phyloP scores from a whole-genome alignment of 805 yeast species.

The Zygotorulaspora chibaensis region DNA sequence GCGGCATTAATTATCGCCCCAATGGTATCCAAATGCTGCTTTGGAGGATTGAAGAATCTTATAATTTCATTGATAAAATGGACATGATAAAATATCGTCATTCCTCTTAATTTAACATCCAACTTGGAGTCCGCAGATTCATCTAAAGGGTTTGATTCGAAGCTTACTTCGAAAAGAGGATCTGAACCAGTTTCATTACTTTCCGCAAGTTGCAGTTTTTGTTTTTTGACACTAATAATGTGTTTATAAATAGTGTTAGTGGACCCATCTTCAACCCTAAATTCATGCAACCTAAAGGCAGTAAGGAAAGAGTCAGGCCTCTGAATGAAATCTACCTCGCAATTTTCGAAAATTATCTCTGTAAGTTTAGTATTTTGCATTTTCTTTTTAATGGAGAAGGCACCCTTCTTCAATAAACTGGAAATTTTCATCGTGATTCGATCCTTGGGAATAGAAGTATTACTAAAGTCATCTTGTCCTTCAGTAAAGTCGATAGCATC shows the following conservation, averaged over 20 bases:
- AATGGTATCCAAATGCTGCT: slow-evolving; percentile 77
- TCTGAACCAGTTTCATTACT: slow-evolving; percentile 35
- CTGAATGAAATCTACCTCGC: slow-evolving; percentile 65
- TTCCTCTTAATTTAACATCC: slow-evolving; percentile 69
- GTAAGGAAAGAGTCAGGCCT: slow-evolving; percentile 74
- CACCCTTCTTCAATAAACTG: slow-evolving; percentile 71
- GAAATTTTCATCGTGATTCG: slow-evolving; percentile 62
- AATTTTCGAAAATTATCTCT: slow-evolving; percentile 77
- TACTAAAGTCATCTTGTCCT: slow-evolving; percentile 37
- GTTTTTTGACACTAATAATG: slow-evolving; percentile 75
- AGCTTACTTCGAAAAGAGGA: slow-evolving; percentile 77
- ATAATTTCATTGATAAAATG: slow-evolving; percentile 70
- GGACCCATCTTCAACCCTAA: slow-evolving; percentile 85
- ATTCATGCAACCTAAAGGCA: slow-evolving; percentile 71
- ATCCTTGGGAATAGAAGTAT: slow-evolving; percentile 68
- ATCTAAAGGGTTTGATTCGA: slow-evolving; percentile 85
- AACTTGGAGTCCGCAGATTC: slow-evolving; percentile 77
- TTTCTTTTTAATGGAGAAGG: slow-evolving; percentile 52
- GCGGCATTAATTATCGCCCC: slow-evolving; percentile 93
- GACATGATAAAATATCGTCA: slow-evolving; percentile 89
- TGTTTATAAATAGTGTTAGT: slow-evolving; percentile 76
- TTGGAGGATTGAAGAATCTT: slow-evolving; percentile 81
- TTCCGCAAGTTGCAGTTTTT: slow-evolving; percentile 37
- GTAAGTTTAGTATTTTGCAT: slow-evolving; percentile 49
- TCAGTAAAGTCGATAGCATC: slow-evolving; percentile 93